Conservation (phyloP, 306 rosid genomes). For the Vicia villosa region DNA sequence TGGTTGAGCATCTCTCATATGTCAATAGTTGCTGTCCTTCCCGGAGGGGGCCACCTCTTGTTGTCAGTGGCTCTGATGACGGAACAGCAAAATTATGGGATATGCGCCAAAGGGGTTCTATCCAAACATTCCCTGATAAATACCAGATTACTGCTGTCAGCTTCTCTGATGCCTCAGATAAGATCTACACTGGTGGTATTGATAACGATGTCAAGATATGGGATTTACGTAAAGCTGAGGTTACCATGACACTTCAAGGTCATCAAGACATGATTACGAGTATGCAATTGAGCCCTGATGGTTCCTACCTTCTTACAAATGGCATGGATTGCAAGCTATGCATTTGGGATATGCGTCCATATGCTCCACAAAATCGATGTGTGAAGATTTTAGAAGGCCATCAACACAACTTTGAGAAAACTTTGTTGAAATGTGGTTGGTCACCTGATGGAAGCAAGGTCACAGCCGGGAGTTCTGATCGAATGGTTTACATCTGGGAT, state of each 20-base stretch:
- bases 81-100: constrained; percentile 98
- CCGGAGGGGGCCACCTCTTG: constrained; percentile 89
- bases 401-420: constrained; percentile 92
- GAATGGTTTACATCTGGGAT: constrained; percentile 93
- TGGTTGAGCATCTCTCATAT: constrained; percentile 92
- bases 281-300: constrained; percentile 99
- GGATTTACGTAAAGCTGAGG: constrained; percentile 97
- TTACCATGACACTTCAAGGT: constrained; percentile 86
- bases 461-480: constrained; percentile 89
- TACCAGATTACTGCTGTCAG: constrained; percentile 87
- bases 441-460: constrained; percentile 96
- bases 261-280: constrained; percentile 96
- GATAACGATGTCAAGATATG: constrained; percentile 91
- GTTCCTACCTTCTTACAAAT: constrained; percentile 91
- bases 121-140: constrained; percentile 95
- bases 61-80: constrained; percentile 94
- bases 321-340: constrained; percentile 97
- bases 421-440: constrained; percentile 87
- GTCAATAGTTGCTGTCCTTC: constrained; percentile 95
- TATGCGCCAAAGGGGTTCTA: constrained; percentile 96
- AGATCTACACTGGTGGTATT: constrained; percentile 88
- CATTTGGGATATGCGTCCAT: constrained; percentile 98
- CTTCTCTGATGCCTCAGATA: constrained; percentile 93
- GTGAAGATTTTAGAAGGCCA: constrained; percentile 95
- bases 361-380: constrained; percentile 93